phyloP scores from a whole-genome alignment of 805 yeast genomes.

The Candida sphagnicola region DNA sequence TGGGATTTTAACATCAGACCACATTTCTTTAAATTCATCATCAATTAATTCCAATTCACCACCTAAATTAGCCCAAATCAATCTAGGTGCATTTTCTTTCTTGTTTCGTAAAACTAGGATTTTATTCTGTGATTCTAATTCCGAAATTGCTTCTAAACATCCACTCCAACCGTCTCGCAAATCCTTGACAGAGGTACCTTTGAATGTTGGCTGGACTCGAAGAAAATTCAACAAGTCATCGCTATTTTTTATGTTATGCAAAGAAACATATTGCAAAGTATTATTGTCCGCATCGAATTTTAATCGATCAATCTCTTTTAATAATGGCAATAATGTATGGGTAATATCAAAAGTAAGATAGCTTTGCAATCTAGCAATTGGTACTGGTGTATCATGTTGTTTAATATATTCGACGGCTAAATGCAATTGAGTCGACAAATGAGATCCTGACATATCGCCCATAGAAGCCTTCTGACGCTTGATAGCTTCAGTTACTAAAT shows the following conservation, averaged over 20 bases:
- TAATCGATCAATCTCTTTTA: conserved; percentile 75
- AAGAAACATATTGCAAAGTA: conserved; percentile 81
- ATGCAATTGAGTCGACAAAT: conserved; percentile 80
- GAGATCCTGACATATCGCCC: conserved; percentile 45
- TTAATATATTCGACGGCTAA: conserved; percentile 91
- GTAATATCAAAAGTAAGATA: conserved; percentile 63
- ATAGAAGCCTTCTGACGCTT: conserved; percentile 28
- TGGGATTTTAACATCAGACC: conserved; percentile 80
- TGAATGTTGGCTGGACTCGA: conserved; percentile 78
- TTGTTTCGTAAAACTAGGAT: conserved; percentile 84
- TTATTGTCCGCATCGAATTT: conserved; percentile 56
- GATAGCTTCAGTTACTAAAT: conserved; percentile 28
- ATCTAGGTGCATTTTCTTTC: conserved; percentile 89
- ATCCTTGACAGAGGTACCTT: conserved; percentile 80
- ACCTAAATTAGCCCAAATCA: conserved; percentile 86
- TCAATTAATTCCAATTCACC: conserved; percentile 70
- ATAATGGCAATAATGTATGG: conserved; percentile 60
- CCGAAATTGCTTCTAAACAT: conserved; percentile 72
- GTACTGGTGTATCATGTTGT: conserved; percentile 63
- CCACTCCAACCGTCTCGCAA: conserved; percentile 93
- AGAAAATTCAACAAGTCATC: conserved; percentile 73
- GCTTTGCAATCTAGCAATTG: conserved; percentile 59
- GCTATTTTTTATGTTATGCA: conserved; percentile 80
- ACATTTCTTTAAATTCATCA: conserved; percentile 74
- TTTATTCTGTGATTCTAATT: conserved; percentile 71